A percentile compares a stretch with the other conserved stretches of the same genome.
These are phyloP conservation scores for Bonia amplexicaulis DNA, from an alignment of 176 grass and related monocot genomes.

Conservation along the genomic window DNA sequence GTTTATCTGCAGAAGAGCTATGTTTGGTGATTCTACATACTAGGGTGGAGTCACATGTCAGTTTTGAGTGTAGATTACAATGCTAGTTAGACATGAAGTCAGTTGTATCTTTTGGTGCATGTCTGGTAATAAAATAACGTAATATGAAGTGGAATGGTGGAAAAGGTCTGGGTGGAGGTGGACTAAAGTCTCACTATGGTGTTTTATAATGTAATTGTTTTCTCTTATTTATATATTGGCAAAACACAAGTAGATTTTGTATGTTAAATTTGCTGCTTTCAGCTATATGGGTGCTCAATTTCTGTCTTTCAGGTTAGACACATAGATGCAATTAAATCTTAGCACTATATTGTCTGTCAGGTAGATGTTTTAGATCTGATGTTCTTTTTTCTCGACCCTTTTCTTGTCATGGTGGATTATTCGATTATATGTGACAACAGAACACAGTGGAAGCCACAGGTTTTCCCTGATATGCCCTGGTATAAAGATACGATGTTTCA, in stretches of 20 bases:
- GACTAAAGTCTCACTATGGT: not conserved
- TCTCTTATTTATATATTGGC: not conserved
- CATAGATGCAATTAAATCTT: not conserved
- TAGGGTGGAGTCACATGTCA: not conserved
- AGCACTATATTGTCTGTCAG: not conserved
- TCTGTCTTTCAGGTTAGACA: not conserved
- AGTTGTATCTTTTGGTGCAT: not conserved
- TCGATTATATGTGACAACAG: not conserved
- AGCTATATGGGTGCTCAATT: not conserved
- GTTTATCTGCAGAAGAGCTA: not conserved
- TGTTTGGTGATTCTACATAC: not conserved
- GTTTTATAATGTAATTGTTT: not conserved
- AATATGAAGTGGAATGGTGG: not conserved
- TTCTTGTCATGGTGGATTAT: not conserved
- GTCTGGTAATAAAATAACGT: not conserved
- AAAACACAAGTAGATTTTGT: not conserved
- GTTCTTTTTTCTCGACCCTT: not conserved
- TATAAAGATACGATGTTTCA: not conserved
- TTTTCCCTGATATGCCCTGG: not conserved
- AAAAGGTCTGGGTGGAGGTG: not conserved
- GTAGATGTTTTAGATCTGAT: not conserved
- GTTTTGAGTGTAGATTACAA: constrained; percentile 4
- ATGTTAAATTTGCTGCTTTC: not conserved
- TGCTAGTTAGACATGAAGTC: not conserved
- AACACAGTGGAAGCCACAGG: not conserved